Conservation (phyloP, 2,329 filamentous ascomycete genomes). For the Sclerotinia borealis region DNA sequence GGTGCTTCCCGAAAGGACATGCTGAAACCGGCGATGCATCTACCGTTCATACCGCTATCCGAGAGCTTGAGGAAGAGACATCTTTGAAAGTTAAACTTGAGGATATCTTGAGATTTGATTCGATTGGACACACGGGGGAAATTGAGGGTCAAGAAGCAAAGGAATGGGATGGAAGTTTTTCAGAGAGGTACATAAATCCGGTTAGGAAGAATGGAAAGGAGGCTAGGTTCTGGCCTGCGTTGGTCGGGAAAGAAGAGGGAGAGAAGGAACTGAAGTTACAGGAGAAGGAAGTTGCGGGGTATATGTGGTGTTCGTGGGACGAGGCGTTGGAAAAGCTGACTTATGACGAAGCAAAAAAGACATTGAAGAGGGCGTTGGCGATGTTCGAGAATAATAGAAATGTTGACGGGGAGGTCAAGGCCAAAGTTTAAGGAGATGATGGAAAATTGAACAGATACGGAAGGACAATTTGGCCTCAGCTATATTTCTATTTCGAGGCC, state of each 20-base stretch:
- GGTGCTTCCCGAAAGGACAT: constrained; percentile 22
- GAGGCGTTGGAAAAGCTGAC: constrained; percentile 13
- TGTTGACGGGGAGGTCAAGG: background rate
- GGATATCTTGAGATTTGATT: constrained; percentile 9
- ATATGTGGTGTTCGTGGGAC: constrained; percentile 18
- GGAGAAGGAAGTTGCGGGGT: constrained; percentile 19
- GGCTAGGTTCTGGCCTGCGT: constrained; percentile 16
- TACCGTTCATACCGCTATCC: constrained; percentile 11
- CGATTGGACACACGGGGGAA: background rate
- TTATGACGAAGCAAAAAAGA: constrained; percentile 16
- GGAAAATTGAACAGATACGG: background rate
- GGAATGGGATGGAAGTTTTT: constrained; percentile 11
- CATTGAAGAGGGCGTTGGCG: constrained; percentile 11
- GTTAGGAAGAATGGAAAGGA: constrained; percentile 16
- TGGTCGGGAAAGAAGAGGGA: constrained; percentile 6
- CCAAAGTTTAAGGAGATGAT: background rate
- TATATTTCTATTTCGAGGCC: background rate
- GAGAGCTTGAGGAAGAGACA: constrained; percentile 21
- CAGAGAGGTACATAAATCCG: constrained; percentile 15
- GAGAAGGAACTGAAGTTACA: constrained; percentile 17
- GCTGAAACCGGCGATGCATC: constrained; percentile 14
- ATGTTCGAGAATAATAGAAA: background rate
- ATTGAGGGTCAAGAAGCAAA: constrained; percentile 6
- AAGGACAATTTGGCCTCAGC: background rate
- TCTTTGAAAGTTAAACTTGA: constrained; percentile 4